Conservation (phyloP, 2,329 filamentous ascomycete species). For the Lecanicillium sp. region DNA sequence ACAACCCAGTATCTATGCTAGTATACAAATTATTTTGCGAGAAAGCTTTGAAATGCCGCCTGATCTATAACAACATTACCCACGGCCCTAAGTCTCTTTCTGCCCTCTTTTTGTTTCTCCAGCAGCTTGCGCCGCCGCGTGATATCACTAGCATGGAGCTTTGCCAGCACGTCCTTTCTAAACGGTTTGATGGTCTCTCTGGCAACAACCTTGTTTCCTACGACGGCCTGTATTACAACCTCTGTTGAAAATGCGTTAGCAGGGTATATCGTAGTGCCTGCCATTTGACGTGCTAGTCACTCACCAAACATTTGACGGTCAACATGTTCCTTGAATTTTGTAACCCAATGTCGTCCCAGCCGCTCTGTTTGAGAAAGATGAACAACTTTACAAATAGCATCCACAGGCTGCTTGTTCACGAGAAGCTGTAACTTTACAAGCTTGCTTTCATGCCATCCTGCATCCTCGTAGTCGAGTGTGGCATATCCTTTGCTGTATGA, state of each 20-base stretch:
- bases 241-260: slow-evolving; percentile 36
- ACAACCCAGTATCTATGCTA: neutral
- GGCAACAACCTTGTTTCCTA: slow-evolving; percentile 75
- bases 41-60: slow-evolving; percentile 87
- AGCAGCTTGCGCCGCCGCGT: slow-evolving; percentile 75
- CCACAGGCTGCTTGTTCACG: slow-evolving; percentile 88
- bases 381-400: slow-evolving; percentile 86
- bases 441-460: slow-evolving; percentile 71
- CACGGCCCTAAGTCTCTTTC: slow-evolving; percentile 75
- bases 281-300: slow-evolving; percentile 11
- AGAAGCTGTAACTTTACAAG: slow-evolving; percentile 86
- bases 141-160: slow-evolving; percentile 87
- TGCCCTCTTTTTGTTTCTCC: slow-evolving; percentile 93
- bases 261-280: too few relatives aligned
- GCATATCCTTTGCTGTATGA: slow-evolving; percentile 71
- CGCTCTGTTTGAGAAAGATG: slow-evolving; percentile 75
- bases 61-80: slow-evolving; percentile 96
- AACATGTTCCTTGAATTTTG: slow-evolving; percentile 94
- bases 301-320: slow-evolving; percentile 82
- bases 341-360: slow-evolving; percentile 80
- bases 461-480: slow-evolving; percentile 92
- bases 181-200: slow-evolving; percentile 95
- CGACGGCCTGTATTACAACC: slow-evolving; percentile 85
- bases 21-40: slow-evolving; percentile 56
- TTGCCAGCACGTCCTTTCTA: slow-evolving; percentile 87